phyloP scores from a whole-genome alignment of 257 asterid species.

The Salvia rosmarinus region DNA sequence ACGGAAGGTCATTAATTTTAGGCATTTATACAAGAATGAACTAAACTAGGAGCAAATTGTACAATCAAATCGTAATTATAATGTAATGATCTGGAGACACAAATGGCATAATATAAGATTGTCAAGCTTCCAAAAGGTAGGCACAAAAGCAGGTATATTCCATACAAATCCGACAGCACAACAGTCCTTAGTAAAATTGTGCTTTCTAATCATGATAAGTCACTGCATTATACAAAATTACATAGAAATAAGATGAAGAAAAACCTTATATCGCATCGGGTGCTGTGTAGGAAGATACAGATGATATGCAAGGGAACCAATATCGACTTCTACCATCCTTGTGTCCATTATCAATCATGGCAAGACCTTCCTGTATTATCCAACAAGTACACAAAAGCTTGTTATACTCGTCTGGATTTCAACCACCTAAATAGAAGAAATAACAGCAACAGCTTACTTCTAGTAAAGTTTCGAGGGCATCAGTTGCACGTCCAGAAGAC shows the following conservation, averaged over 20 bases:
- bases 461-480: conserved; percentile 85
- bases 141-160: no score
- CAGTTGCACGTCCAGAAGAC: conserved; percentile 90
- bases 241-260: conserved; percentile 15
- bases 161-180: no score
- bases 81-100: no score
- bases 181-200: neutral
- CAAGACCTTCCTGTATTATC: conserved; percentile 77
- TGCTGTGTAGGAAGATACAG: conserved; percentile 60
- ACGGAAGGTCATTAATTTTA: no score
- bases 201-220: neutral
- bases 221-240: conserved; percentile 16
- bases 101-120: no score
- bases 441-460: conserved; percentile 58
- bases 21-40: no score
- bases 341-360: conserved; percentile 90
- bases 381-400: conserved; percentile 19
- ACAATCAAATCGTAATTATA: no score
- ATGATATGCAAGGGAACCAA: conserved; percentile 88
- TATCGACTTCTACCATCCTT: conserved; percentile 72
- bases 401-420: neutral
- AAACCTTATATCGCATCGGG: conserved; percentile 46
- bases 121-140: no score
- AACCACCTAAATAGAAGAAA: conserved; percentile 19
- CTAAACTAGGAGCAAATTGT: no score